Evolutionary conservation across 1,284 basidiomycete species (phyloP), one percentile per base, ranked within the genome.

Genomic region (Puccinia sorghi): DNA sequence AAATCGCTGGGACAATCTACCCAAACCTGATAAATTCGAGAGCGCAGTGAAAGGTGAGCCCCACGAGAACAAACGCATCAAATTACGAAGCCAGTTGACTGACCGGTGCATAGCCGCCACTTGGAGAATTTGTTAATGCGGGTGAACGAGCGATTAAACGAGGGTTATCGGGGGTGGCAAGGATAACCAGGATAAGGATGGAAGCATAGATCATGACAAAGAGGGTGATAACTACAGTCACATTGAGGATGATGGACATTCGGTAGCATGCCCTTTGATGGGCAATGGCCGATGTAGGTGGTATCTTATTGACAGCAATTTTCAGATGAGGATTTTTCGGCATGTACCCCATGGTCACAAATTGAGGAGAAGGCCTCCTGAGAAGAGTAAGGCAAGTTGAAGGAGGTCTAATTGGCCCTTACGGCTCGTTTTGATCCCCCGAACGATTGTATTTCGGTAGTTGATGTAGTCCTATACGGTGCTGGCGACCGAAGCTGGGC

Each of bases 71-170:
- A 67, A 20, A 67, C 39, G 20, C 25, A 67, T 64, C 61, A 41
- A 61, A 61, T 25, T 13, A 64, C 2, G 2, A n/a, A 3, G 3
- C 66, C 12, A 71, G 32, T 32, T 32, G 32, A 32, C 69, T 46
- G 1, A 72, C 71, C 39, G 74, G 74, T 27, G 64, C 74, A 70
- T 77, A 77, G 25, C 50, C 50, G n/a, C 74, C 74, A 25, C 74
- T 77, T 6, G 74, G 74, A 6, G 74, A 77, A 48, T 69, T 66
- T 41, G 25, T 46, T 32, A 75, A 66, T 50, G 73, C 73, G 37
- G 69, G 69, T 54, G 69, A 71, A n/a, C 69, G 69, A 71, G 69
- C 25, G 50, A 54, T 52, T 13, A 71, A 56, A 50, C 69, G 69
- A 39, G 69, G 69, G 32, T 39, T 71, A n/a, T 71, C 69, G 20